Evolutionary conservation across 495 filamentous ascomycete species (phyloP), one percentile per base, ranked within the genome.

Genomic region (Penicillium herquei): DNA sequence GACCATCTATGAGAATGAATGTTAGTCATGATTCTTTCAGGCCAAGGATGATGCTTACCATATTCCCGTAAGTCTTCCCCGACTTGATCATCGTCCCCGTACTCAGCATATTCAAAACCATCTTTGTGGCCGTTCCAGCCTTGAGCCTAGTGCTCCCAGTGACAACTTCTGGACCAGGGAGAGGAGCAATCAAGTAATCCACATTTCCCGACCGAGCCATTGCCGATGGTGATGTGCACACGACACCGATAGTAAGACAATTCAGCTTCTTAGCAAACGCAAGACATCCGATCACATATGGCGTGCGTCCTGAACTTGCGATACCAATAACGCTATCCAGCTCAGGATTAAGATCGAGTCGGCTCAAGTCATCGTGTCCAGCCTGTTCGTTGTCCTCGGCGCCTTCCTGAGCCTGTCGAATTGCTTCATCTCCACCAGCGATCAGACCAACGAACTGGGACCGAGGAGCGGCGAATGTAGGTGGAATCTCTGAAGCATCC

Each of bases 101-200:
- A 33, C 71, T 74, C 0, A 75, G 55, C 72, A 74, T 75, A 34
- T 75, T 75, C 34, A 74, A 43, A 3, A 74, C 63, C 51, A 74
- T 39, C 53, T 75, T 75, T 0, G 72, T 74, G 26, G 63, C 72
- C 6, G 69, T 75, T 3, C 72, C 72, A 1, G 69, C 70, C 40
- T 75, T 75, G 14, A 75, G 61, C 44, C 72, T 63, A 2, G 72
- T 75, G 51, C 72, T 75, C 10, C 72, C 72, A 39, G 72, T 72
- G 2, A 75, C 63, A 12, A 72, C 67, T 55, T 75, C 71, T 12
- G 70, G 66, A 0, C 71, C 72, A 0, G 70, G 64, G 1, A 75
- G 37, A 31, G 70, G 65, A 10, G 64, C 58, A 45, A 75, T 71
- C 34, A 70, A 53, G 33, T 55, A 61, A 21, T 72, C 67, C n/a